Percentiles rank a stretch among this genome's conserved stretches.
Evolutionary conservation across 495 filamentous ascomycete species (phyloP).

Genomic region (Cercophora sp.): DNA sequence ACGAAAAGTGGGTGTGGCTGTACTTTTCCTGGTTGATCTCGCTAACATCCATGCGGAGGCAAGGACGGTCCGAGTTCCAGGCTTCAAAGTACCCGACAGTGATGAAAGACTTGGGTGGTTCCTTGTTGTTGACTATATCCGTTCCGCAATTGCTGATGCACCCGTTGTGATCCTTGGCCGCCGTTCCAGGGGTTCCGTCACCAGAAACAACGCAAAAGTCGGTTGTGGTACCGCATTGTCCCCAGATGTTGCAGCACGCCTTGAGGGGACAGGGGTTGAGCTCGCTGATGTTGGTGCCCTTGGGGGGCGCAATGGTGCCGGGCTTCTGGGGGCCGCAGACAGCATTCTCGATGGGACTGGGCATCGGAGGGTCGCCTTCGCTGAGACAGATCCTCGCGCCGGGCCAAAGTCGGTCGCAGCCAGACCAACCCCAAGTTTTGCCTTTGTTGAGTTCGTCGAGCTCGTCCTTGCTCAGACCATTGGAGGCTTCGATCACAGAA

Average conservation of each 20-base stretch:
- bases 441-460: slow-evolving; percentile 34
- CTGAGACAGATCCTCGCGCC: slow-evolving; percentile 43
- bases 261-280: slow-evolving; percentile 31
- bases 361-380: slow-evolving; percentile 41
- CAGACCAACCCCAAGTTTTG: slow-evolving; percentile 47
- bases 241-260: slow-evolving; percentile 34
- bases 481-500: slow-evolving; percentile 19
- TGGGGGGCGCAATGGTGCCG: slow-evolving; percentile 25
- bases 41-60: slow-evolving; percentile 12
- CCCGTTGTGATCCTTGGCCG: slow-evolving; percentile 27
- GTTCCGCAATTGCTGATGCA: slow-evolving; percentile 46
- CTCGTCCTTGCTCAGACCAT: slow-evolving; percentile 29
- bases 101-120: slow-evolving; percentile 1
- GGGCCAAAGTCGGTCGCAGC: slow-evolving; percentile 32
- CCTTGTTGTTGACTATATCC: slow-evolving; percentile 25
- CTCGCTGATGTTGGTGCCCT: slow-evolving; percentile 7
- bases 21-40: slow-evolving; percentile 18
- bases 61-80: slow-evolving; percentile 18
- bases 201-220: slow-evolving; percentile 40
- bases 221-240: slow-evolving; percentile 41
- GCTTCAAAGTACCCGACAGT: slow-evolving; percentile 23
- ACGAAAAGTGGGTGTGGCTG: slow-evolving; percentile 27
- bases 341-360: slow-evolving; percentile 31
- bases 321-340: slow-evolving; percentile 41
- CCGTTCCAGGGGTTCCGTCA: slow-evolving; percentile 36